Evolutionary conservation across 1,284 basidiomycete genomes (phyloP), one percentile per base, ranked within the genome.

Genomic region (Cystobasidium sp.): DNA sequence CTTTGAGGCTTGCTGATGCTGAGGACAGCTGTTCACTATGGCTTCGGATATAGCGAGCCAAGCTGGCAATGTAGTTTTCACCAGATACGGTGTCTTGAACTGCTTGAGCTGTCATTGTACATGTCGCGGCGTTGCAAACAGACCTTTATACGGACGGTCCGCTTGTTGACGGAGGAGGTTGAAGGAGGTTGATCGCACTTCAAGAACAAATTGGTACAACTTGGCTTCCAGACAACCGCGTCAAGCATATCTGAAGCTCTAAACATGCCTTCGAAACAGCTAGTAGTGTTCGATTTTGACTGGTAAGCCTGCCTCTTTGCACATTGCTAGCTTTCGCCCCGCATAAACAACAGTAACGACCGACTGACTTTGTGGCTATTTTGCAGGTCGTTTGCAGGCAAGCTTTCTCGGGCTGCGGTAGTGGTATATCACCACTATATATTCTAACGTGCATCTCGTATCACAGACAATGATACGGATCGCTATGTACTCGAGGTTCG

Each of bases 271-370:
- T 82, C 84, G 64, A 89, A 87, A 78, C 93, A 96, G 82, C 89
- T 97, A 59, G 86, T 98, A 77, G 90, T 98, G 18, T 98, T 92
- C 79, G 96, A 99, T 83, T 98, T 98, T 84, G 96, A 99, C 87
- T 98, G 95, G 95, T 92, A 81, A 76, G 85, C 83, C 52, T 18
- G 24, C 1, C 52, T 18, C 18, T 3, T n/a, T 22, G 9, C 52
- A 20, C 12, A n/a, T n/a, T 14, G 3, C 14, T 20, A 22, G 52
- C 20, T 20, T 18, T 20, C 9, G 20, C 20, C 1, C 20, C 3
- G 31, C 31, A 31, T 31, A 31, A 31, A 16, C 52, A 31, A 14
- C 1, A 44, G 14, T 14, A 8, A 43, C 24, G 24, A 12, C n/a
- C 20, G 9, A 16, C 97, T 91, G 79, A 95, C 98, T 83, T 98